Conservation (phyloP, 2,329 filamentous ascomycete species). For the Daldinia eschscholtzii region DNA sequence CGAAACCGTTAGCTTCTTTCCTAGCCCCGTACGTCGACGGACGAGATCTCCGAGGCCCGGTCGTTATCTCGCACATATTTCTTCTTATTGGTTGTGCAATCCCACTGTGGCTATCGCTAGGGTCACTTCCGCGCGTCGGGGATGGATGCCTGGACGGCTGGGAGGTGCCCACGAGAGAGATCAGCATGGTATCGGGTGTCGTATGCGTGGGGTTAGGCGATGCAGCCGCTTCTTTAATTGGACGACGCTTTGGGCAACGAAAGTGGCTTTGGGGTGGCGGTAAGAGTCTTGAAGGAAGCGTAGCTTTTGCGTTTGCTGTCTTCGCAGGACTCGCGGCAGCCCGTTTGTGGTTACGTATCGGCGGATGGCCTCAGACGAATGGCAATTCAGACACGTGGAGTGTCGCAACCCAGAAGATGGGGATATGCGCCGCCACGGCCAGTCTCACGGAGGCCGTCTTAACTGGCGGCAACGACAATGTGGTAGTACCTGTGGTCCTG, state of each 20-base stretch:
- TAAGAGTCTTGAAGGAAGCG: constrained; percentile 90
- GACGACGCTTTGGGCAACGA: constrained; percentile 83
- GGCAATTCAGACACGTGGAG: constrained; percentile 73
- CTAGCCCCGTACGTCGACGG: constrained; percentile 95
- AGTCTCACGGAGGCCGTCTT: constrained; percentile 95
- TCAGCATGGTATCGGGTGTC: constrained; percentile 92
- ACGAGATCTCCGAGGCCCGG: constrained; percentile 89
- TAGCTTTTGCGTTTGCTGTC: constrained; percentile 86
- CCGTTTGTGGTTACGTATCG: constrained; percentile 79
- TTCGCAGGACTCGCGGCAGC: constrained; percentile 78
- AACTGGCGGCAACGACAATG: constrained; percentile 98
- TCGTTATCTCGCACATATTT: constrained; percentile 97
- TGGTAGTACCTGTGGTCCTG: constrained; percentile 91
- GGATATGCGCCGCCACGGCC: constrained; percentile 79
- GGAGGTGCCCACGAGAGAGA: constrained; percentile 79
- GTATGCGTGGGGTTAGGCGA: constrained; percentile 96
- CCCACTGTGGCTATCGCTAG: constrained; percentile 89
- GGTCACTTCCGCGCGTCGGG: constrained; percentile 72
- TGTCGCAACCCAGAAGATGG: constrained; percentile 76
- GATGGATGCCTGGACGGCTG: constrained; percentile 74
- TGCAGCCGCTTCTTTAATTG: constrained; percentile 90
- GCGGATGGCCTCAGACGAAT: constrained; percentile 81
- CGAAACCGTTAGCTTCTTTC: constrained; percentile 86
- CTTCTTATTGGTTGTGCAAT: constrained; percentile 94
- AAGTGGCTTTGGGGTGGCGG: constrained; percentile 99